Base-by-base conservation (phyloP, 306 rosid genomes). In the Prunus fruticosa region DNA sequence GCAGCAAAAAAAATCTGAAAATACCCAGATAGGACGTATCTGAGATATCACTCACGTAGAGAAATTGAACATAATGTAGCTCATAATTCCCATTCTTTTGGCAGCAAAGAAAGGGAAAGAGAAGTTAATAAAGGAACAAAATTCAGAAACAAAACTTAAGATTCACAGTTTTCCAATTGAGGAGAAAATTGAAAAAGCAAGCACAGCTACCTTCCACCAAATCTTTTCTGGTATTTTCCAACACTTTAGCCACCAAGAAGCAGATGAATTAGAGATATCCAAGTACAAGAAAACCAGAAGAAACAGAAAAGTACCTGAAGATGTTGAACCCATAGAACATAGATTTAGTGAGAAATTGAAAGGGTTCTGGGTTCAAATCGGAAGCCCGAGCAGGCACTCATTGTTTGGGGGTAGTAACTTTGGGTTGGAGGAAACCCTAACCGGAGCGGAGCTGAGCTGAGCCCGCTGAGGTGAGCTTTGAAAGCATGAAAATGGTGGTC, bases 281-380 rank as follows among this genome's bases (percentile, higher is more conserved):
- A 15, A 34, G 34, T 11, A 11, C 43, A 14, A 10, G 20, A 16
- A 20, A 56, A 56, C 12, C 14, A 56, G 20, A 56, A 12, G 19
- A 62, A 19, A 20, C 23, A 64, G 50, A 56, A 41, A 28, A 25
- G 64, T 23, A 76, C 84, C 84, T 64, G 84, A 76, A 43, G 81
- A 81, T 38, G 63, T 81, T 32, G 81, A 78, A 76, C 45, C 69
- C 66, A 56, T 34, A 13, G 5, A 54, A 11, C 65, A 56, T 69
- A 4, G 58, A 16, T 67, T 22, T 11, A 15, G 54, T 22, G 19
- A 22, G 30, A 63, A 30, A 30, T 30, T 63, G 45, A 16, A 30
- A 30, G 54, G 25, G 1, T 12, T 11, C 15, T 18, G 5, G 11
- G 54, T 45, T 13, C 3, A 32, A 20, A 67, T 67, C 34, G 30